These are phyloP conservation scores for Penicillium verhagenii DNA, from an alignment of 495 filamentous ascomycete genomes.

Conservation along the genomic window DNA sequence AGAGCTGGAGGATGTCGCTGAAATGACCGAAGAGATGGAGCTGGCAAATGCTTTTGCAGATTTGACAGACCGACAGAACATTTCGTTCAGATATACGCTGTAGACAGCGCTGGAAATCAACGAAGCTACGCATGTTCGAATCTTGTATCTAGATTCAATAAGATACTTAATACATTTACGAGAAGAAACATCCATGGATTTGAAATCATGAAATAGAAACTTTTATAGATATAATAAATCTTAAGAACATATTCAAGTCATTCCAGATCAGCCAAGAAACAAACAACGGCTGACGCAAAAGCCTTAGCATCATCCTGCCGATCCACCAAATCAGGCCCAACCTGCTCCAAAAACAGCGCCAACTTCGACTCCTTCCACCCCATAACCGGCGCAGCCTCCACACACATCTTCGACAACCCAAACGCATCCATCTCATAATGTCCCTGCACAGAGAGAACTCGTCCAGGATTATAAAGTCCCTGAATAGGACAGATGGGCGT, in stretches of 20 bases:
- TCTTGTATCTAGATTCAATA: not conserved
- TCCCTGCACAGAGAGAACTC: conserved; percentile 35
- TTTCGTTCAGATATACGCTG: not conserved
- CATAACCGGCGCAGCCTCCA: conserved; percentile 27
- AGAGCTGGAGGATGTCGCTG: not conserved
- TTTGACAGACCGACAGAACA: conserved; percentile 11
- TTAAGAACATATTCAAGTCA: conserved; percentile 9
- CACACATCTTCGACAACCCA: conserved; percentile 29
- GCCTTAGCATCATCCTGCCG: conserved; percentile 21
- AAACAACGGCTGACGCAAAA: conserved; percentile 26
- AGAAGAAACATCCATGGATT: not conserved
- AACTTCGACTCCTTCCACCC: conserved; percentile 32
- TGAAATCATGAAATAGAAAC: not conserved
- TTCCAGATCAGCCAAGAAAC: conserved; percentile 23
- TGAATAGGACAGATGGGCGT: conserved; percentile 37
- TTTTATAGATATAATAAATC: not conserved
- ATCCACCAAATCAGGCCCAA: conserved; percentile 25
- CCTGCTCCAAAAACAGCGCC: conserved; percentile 26
- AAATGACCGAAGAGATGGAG: conserved; percentile 7
- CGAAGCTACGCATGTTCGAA: not conserved
- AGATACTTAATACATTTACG: not conserved
- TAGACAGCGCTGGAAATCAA: not conserved
- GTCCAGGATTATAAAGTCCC: conserved; percentile 35
- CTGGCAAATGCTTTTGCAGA: conserved; percentile 14
- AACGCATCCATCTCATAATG: conserved; percentile 42